Conservation (phyloP, 2,329 filamentous ascomycete species). For the Daldinia sp. region DNA sequence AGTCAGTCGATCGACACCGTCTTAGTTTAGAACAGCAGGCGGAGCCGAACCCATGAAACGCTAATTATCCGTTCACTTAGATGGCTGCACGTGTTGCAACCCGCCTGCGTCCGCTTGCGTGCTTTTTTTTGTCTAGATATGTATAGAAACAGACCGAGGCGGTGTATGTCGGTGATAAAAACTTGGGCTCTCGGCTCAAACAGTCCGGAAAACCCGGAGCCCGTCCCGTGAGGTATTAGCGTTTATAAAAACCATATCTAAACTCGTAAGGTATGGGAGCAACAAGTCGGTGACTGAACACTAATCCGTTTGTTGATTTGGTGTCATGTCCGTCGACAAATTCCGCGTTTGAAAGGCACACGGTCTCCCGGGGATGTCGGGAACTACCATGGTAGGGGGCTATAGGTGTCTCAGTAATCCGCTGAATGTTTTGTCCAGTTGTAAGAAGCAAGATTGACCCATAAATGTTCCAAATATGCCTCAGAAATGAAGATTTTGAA, state of each 20-base stretch:
- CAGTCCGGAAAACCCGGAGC: neutral
- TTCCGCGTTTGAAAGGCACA: neutral
- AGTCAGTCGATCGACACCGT: slow-evolving; percentile 15
- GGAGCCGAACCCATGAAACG: slow-evolving; percentile 19
- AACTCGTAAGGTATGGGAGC: neutral
- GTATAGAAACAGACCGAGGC: slow-evolving; percentile 9
- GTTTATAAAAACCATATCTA: neutral
- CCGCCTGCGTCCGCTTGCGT: neutral
- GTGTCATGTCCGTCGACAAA: neutral
- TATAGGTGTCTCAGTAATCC: slow-evolving; percentile 2
- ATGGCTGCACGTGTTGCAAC: slow-evolving; percentile 2
- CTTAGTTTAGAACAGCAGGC: slow-evolving; percentile 21
- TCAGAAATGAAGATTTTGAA: neutral
- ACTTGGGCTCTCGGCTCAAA: neutral
- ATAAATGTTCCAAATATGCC: neutral
- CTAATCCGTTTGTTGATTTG: neutral
- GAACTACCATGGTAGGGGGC: neutral
- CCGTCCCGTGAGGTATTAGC: slow-evolving; percentile 2
- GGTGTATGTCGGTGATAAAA: slow-evolving; percentile 9
- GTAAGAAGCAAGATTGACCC: neutral
- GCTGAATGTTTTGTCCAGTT: neutral
- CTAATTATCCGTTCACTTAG: slow-evolving; percentile 6
- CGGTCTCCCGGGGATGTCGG: neutral
- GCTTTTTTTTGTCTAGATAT: neutral
- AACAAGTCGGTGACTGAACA: slow-evolving; percentile 5